A percentile compares a stretch with the other conserved stretches of the same genome.
These are phyloP conservation scores for Podospora pseudopauciseta DNA, from an alignment of 495 filamentous ascomycete genomes.

Conservation along the genomic window DNA sequence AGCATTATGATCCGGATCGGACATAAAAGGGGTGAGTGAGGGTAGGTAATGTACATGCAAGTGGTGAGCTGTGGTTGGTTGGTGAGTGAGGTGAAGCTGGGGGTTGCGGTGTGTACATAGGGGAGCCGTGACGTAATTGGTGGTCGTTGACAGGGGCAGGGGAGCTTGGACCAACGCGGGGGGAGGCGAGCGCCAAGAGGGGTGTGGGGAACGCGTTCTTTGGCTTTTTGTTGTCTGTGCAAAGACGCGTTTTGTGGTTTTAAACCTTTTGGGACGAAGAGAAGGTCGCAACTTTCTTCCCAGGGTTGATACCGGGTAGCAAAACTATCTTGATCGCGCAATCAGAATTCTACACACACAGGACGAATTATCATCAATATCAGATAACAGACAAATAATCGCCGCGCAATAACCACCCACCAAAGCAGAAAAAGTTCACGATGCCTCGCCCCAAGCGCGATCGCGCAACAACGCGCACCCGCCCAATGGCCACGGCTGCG, in stretches of 20 bases:
- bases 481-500: not conserved
- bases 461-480: constrained; percentile 30
- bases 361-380: not conserved
- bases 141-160: not conserved
- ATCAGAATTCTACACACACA: not conserved
- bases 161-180: not conserved
- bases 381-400: not conserved
- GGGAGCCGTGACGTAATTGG: not conserved
- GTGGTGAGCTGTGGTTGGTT: not conserved
- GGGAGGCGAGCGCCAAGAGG: not conserved
- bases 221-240: not conserved
- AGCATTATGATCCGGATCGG: not conserved
- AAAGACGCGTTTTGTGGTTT: not conserved
- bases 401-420: not conserved
- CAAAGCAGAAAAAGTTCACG: not conserved
- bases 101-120: not conserved
- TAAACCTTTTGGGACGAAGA: not conserved
- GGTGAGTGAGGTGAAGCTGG: not conserved
- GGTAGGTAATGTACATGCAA: not conserved
- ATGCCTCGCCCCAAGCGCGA: constrained; percentile 46
- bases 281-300: too few species aligned
- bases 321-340: not conserved
- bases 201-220: not conserved
- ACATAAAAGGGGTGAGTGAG: not conserved
- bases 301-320: not conserved